Evolutionary conservation across 345 rosid genomes (phyloP).

Genomic region (Sisymbrium altissimum): DNA sequence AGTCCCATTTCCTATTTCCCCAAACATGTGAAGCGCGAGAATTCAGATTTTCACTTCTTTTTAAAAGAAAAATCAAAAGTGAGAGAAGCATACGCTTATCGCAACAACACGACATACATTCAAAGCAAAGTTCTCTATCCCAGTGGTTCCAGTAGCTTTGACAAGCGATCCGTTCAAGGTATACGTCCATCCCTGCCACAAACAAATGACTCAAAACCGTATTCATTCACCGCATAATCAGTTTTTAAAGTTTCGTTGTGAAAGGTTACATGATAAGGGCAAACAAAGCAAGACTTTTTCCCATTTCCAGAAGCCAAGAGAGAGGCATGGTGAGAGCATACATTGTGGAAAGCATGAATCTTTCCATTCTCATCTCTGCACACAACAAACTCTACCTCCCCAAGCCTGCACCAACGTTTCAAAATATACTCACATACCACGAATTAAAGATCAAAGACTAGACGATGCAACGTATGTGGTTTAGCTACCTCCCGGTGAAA

Average conservation of each 20-base stretch:
- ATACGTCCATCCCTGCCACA: constrained; percentile 84
- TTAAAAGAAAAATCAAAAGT: background rate
- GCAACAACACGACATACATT: constrained; percentile 43
- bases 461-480: background rate
- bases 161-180: constrained; percentile 73
- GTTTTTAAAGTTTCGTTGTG: background rate
- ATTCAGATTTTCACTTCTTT: constrained; percentile 24
- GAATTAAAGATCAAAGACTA: background rate
- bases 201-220: background rate
- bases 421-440: background rate
- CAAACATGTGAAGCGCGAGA: constrained; percentile 17
- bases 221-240: background rate
- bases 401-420: constrained; percentile 51
- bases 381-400: constrained; percentile 69
- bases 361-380: constrained; percentile 69
- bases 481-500: constrained; percentile 71
- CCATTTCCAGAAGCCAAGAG: constrained; percentile 78
- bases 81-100: background rate
- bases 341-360: constrained; percentile 78
- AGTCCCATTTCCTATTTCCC: constrained; percentile 79
- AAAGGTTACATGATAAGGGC: constrained; percentile 84
- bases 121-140: constrained; percentile 53
- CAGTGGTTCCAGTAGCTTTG: constrained; percentile 67
- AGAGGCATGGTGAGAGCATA: constrained; percentile 90
- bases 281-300: constrained; percentile 68